phyloP scores from a whole-genome alignment of 352 stramenopile species.

The Globisporangium heterothallicum region DNA sequence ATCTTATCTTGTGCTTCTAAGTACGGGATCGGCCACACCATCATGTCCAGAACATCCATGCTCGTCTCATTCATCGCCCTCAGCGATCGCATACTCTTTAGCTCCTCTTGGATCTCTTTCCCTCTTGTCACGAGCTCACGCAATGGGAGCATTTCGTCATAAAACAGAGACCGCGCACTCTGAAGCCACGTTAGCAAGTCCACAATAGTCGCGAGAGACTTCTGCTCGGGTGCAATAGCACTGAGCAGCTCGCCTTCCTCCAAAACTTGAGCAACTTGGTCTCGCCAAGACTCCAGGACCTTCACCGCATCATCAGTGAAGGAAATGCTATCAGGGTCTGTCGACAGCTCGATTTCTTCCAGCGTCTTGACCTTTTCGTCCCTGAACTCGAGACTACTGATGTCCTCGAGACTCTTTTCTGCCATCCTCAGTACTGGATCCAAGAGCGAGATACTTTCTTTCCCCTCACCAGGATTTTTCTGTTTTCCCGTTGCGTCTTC shows the following conservation, averaged over 20 bases:
- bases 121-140: constrained; percentile 56
- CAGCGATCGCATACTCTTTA: constrained; percentile 21
- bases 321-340: constrained; percentile 21
- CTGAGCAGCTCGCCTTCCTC: constrained; percentile 69
- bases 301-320: constrained; percentile 64
- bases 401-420: constrained; percentile 57
- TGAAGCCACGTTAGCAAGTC: constrained; percentile 76
- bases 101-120: constrained; percentile 23
- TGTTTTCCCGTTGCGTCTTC: constrained; percentile 18
- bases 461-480: background rate
- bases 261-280: constrained; percentile 47
- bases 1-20: constrained; percentile 59
- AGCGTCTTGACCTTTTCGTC: constrained; percentile 57
- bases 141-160: constrained; percentile 65
- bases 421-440: constrained; percentile 55
- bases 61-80: constrained; percentile 23
- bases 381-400: constrained; percentile 62
- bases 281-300: constrained; percentile 59
- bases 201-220: constrained; percentile 39
- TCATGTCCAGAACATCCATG: constrained; percentile 33
- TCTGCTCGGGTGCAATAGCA: constrained; percentile 52
- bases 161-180: constrained; percentile 70
- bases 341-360: constrained; percentile 46
- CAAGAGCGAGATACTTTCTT: constrained; percentile 29
- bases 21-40: constrained; percentile 75